These are phyloP conservation scores for Brassica cretica DNA, from an alignment of 345 rosid genomes.

Conservation along the genomic window DNA sequence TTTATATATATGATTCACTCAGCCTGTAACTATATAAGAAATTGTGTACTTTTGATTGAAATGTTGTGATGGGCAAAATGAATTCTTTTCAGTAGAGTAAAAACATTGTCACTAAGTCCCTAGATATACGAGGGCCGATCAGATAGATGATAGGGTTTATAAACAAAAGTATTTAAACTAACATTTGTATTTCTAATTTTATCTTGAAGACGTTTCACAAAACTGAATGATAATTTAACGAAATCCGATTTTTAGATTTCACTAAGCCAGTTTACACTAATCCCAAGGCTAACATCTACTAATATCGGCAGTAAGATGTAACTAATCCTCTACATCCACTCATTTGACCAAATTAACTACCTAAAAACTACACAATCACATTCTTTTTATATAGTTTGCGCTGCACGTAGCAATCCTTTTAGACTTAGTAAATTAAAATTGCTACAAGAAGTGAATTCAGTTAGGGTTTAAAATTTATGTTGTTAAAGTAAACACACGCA, in stretches of 20 bases:
- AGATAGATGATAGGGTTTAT: background rate
- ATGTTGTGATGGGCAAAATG: background rate
- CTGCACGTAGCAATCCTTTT: background rate
- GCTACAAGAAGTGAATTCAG: background rate
- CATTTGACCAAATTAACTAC: background rate
- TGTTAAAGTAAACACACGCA: background rate
- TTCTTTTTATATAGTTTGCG: background rate
- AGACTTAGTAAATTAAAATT: background rate
- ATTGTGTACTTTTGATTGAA: background rate
- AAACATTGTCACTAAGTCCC: background rate
- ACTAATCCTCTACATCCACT: background rate
- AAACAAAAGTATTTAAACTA: background rate
- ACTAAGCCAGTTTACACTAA: background rate
- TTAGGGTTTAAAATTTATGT: background rate
- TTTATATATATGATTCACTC: background rate
- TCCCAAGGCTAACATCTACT: background rate
- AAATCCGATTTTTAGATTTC: background rate
- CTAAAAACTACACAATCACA: background rate
- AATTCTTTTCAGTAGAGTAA: background rate
- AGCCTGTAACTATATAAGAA: background rate
- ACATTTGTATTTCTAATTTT: background rate
- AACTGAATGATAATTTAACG: background rate
- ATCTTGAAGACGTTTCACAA: background rate
- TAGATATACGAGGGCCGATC: background rate
- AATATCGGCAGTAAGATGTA: background rate